Percentiles rank a stretch among this genome's conserved stretches.
phyloP scores from a whole-genome alignment of 2,329 filamentous ascomycete species.

The Polychaeton citri region DNA sequence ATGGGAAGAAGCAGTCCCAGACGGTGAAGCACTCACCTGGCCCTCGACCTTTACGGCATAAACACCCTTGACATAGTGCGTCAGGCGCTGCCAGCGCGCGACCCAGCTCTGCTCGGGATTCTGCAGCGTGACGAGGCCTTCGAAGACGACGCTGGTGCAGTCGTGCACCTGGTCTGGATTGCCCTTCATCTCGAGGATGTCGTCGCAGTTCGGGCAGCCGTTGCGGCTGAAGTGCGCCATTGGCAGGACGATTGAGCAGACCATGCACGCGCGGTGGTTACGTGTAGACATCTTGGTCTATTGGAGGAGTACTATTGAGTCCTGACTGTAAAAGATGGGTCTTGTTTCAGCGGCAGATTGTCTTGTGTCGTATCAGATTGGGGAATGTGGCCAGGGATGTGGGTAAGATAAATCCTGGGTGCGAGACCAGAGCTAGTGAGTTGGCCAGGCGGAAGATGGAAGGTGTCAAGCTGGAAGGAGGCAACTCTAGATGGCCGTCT shows the following conservation, averaged over 20 bases:
- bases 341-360: no score
- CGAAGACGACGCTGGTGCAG: conserved; percentile 93
- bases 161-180: conserved; percentile 65
- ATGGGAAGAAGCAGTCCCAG: not conserved
- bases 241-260: conserved; percentile 88
- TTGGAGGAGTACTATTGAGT: no score
- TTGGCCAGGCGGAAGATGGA: no score
- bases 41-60: conserved; percentile 95
- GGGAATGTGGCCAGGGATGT: no score
- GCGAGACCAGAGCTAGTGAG: no score
- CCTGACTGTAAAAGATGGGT: no score
- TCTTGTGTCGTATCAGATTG: no score
- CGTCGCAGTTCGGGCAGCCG: conserved; percentile 95
- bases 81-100: conserved; percentile 87
- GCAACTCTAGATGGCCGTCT: no score
- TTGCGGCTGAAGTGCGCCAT: conserved; percentile 66
- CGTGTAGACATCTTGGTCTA: conserved; percentile 45
- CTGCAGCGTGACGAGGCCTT: conserved; percentile 74
- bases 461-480: no score
- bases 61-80: conserved; percentile 74
- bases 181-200: conserved; percentile 70
- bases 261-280: conserved; percentile 92
- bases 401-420: no score
- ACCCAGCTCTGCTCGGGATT: conserved; percentile 85
- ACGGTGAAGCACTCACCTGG: conserved; percentile 34